Evolutionary conservation across 2,329 filamentous ascomycete species (phyloP).

Genomic region (Didymella exigua): DNA sequence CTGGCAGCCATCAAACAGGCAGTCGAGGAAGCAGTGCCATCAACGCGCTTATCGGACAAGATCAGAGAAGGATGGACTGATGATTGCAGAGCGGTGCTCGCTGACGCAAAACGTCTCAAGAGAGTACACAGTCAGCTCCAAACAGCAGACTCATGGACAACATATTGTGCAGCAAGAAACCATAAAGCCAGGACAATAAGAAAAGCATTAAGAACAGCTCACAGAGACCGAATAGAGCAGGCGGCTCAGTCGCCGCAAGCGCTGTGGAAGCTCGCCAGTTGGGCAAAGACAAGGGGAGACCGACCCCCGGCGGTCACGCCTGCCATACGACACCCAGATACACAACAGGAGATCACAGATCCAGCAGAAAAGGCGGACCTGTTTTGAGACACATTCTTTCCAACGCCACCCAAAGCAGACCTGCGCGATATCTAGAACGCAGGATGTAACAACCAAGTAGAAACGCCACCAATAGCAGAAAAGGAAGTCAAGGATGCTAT

Average conservation of each 20-base stretch:
- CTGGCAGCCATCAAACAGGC: not conserved
- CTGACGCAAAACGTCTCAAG: not conserved
- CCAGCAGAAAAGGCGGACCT: not conserved
- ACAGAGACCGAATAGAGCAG: not conserved
- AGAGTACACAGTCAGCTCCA: not conserved
- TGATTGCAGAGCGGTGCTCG: not conserved
- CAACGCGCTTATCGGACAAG: not conserved
- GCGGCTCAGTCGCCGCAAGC: not conserved
- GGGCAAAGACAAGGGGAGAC: not conserved
- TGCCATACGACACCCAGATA: not conserved
- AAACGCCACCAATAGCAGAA: not conserved
- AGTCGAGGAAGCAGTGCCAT: not conserved
- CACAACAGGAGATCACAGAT: not conserved
- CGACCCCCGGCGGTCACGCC: not conserved
- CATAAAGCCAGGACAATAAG: too few species aligned
- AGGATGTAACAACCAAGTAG: not conserved
- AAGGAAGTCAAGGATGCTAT: conserved; percentile 23
- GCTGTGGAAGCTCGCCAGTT: not conserved
- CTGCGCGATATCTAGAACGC: not conserved
- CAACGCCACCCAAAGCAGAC: not conserved
- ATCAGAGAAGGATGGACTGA: not conserved
- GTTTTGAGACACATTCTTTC: not conserved
- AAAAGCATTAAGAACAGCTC: too few species aligned
- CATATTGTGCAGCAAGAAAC: too few species aligned
- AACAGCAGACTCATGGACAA: not conserved